Base-by-base conservation (phyloP, 176 grass and related monocot genomes). In the Cenchrus fungigraminus region DNA sequence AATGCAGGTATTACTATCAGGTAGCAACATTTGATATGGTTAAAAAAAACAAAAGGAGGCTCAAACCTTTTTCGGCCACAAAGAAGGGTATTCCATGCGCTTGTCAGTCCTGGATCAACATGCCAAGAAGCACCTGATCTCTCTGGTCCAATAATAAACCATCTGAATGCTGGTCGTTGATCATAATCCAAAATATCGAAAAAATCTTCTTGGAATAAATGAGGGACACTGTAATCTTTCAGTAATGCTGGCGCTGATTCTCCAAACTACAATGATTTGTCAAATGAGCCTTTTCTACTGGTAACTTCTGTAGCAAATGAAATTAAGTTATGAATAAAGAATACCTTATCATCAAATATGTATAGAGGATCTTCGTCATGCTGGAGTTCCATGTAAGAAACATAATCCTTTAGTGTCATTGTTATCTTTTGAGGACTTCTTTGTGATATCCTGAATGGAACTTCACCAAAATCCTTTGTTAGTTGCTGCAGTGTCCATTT, bases 71-170 rank as follows among this genome's bases (percentile, higher is more conserved):
- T 98, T 45, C 69, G 80, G 47, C 97, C 97, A 83, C 86, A 94
- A 81, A 98, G 89, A 86, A 98, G 97, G 83, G 97, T 98, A 58
- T 98, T 98, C 97, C 97, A 98, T 32, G 97, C 97, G 67, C 87
- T 95, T 25, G 97, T 98, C 37, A 98, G 73, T 54, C 93, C 93
- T 78, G 97, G 97, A 89, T 98, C 97, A 81, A 98, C 91, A 92
- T 98, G 97, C 97, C 97, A 98, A 77, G 97, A 98, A 65, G 97
- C 97, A 88, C 97, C 97, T 10, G 97, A 98, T 85, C 96, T 92
- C 76, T 95, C 91, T 75, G 97, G 97, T 51, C 97, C 97, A 80
- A 98, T 88, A 83, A 98, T 98, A 50, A 98, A 47, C 97, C 97
- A 98, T 95, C 93, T 95, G 86, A 89, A 98, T 71, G 93, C 80